Evolutionary conservation across 73 alveolate genomes (phyloP), one percentile per base, ranked within the genome.

Genomic region (Paramecium octaurelia): DNA sequence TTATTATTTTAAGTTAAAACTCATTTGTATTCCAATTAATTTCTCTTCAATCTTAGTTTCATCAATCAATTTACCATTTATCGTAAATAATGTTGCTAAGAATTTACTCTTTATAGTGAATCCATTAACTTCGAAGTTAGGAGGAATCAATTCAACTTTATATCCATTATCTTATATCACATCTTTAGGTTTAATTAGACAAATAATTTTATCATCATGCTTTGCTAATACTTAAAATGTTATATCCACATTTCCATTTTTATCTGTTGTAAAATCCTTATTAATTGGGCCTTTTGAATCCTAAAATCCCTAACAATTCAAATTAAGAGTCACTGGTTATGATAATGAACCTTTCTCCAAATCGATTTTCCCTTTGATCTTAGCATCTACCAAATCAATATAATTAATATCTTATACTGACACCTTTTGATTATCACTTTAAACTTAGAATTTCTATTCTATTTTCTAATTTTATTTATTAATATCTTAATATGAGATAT

Each of bases 231-330:
- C 20, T 31, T 80, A 2, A 24, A 80, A 44, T 42, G 31, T 16
- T 6, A 43, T 27, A 48, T 42, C 57, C 2, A 80, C 10, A 31
- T 44, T 46, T 42, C 91, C 91, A 44, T 34, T 46, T 42, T 80
- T 80, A 46, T 80, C 91, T 6, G 76, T 44, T 80, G 46, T 80
- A 43, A 80, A 80, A 43, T 80, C 91, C 27, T 42, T 31, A 43
- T 80, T 80, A 35, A 46, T 80, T 1, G 35, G 57, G 16, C 73
- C 73, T 80, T 42, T 42, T 44, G n/a, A 27, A 80, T 80, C 73
- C 27, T 44, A 12, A 14, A 24, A 43, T 2, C 57, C 29, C 10
- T 34, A 64, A 43, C 91, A 80, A 18, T 8, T 23, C 7, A 80
- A 24, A 40, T 80, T 46, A 29, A 80, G 44, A 20, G 42, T 80